Evolutionary conservation across 2,329 filamentous ascomycete species (phyloP), one percentile per base, ranked within the genome.

Genomic region (Monosporascus ibericus): DNA sequence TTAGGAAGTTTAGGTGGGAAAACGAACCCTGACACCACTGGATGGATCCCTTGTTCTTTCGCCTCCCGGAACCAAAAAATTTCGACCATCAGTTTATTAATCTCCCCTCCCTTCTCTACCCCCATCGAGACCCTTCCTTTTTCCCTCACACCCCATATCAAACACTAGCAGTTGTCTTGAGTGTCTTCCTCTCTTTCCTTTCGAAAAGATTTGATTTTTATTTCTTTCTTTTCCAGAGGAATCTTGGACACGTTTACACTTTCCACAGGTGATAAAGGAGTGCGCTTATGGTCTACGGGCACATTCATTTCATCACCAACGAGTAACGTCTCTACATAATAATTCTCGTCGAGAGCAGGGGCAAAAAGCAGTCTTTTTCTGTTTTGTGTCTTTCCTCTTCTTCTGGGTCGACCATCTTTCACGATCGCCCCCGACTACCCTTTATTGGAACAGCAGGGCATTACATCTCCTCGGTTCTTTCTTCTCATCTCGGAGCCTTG

Each of bases 131-230:
- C 58, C 55, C 48, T 46, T 51, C 53, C 48, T 60, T 64, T 64
- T 65, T 62, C 61, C 58, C 62, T 60, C 61, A 58, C 49, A 59
- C 55, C 55, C 57, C 49, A 55, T 60, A 62, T 69, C 62, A 17
- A 46, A 25, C 42, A 46, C 42, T 25, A 61, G 60, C 60, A 58
- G 65, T 65, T 68, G 55, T 52, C 55, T 59, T 62, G 66, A 72
- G 42, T 44, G 17, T 40, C 38, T 22, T 46, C 70, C 70, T 70
- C 66, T 65, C 60, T 68, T 71, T 71, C 68, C 66, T 70, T 75
- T 73, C 70, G 65, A 70, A 76, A 75, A 72, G 70, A 61, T 64
- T 61, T 65, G 60, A 60, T 61, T 65, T 66, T 66, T 67, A 64
- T 65, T 54, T 61, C 58, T 61, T 66, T 70, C 66, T 68, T 66